Evolutionary conservation across 768 basidiomycete genomes (phyloP), one percentile per base, ranked within the genome.

Genomic region (Mycena capillaripes): DNA sequence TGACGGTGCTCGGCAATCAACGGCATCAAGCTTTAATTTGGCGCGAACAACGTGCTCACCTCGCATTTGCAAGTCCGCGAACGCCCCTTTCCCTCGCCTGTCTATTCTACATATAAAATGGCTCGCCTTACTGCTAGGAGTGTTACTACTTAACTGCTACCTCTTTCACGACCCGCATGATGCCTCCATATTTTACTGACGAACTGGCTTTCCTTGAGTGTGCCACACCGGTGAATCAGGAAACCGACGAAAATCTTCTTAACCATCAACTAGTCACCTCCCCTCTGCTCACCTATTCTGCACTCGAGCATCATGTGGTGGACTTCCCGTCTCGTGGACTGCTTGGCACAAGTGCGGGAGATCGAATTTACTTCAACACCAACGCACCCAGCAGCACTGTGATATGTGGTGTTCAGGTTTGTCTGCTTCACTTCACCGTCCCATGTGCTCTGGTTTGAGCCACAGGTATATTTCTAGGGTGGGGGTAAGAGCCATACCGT

Each of bases 401-500:
- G 17, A 82, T 90, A 2, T 89, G 88, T 57, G 89, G 88, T 0
- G 89, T 89, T 0, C 88, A 89, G 75, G 71, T 69, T 29, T 19
- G 73, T 74, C 66, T 55, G 40, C n/a, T 21, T 59, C 27, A 27
- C 25, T 17, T 30, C 4, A 53, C 36, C 4, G 32, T 21, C n/a
- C 23, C 46, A 30, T 55, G n/a, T 30, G 5, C n/a, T 48, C 32
- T 23, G 25, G 58, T 14, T 21, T 36, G 19, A 23, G n/a, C 23
- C 21, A 30, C 66, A 12, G 65, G 10, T 25, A 16, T 29, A 19
- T 40, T 36, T 36, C 17, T 32, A 74, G 73, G 89, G 89, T 19
- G 87, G 88, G 0, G 88, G 88, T 5, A 89, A 89, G 67, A 88
- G 87, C 0, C 88, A 89, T 46, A 88, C 88, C 0, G 85, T 88